Conservation (phyloP, 768 basidiomycete genomes). For the Lactarius akahatsu region DNA sequence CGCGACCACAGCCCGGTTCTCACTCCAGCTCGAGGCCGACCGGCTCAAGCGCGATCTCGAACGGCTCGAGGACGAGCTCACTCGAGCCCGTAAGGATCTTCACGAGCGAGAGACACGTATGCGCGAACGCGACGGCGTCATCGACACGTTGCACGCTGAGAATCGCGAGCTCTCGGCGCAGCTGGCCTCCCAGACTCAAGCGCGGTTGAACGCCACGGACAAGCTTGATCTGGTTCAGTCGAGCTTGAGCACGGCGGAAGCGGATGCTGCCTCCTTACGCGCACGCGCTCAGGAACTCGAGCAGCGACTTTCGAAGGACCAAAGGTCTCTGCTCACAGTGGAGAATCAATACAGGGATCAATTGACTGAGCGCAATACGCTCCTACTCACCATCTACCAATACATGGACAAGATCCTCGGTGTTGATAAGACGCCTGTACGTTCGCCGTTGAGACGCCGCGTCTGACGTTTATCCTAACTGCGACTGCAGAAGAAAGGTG, state of each 20-base stretch:
- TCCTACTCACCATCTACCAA: slow-evolving; percentile 90
- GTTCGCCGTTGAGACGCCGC: slow-evolving; percentile 33
- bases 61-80: slow-evolving; percentile 74
- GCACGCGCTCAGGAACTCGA: slow-evolving; percentile 74
- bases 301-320: slow-evolving; percentile 76
- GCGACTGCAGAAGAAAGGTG: slow-evolving; percentile 61
- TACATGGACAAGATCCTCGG: slow-evolving; percentile 94
- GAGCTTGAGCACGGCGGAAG: slow-evolving; percentile 62
- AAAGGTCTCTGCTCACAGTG: slow-evolving; percentile 63
- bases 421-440: slow-evolving; percentile 79
- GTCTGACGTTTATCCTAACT: not conserved
- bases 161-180: slow-evolving; percentile 78
- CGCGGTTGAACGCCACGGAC: slow-evolving; percentile 80
- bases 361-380: slow-evolving; percentile 87
- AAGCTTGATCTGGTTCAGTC: slow-evolving; percentile 77
- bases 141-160: slow-evolving; percentile 77
- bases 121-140: slow-evolving; percentile 66
- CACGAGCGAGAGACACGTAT: slow-evolving; percentile 61
- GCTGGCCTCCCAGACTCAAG: slow-evolving; percentile 83
- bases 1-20: slow-evolving; percentile 78
- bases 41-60: slow-evolving; percentile 81
- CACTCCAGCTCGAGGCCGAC: slow-evolving; percentile 87
- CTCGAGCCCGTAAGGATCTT: slow-evolving; percentile 66
- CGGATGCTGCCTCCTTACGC: slow-evolving; percentile 60
- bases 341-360: slow-evolving; percentile 89